Evolutionary conservation across 495 filamentous ascomycete species (phyloP).

Genomic region (Delitschia confertaspora): DNA sequence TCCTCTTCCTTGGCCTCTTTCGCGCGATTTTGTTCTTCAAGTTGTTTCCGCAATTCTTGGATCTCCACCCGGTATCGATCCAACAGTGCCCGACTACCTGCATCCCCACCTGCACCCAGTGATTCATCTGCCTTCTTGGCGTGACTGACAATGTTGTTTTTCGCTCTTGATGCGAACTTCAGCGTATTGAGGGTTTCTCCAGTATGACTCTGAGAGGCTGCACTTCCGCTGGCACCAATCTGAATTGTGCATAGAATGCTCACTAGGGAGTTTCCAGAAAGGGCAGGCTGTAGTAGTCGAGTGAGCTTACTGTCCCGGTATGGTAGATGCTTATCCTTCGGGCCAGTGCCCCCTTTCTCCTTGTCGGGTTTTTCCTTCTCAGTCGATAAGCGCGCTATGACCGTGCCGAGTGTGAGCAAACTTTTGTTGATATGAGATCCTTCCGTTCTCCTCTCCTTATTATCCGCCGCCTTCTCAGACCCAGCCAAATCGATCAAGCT

Average conservation of each 20-base stretch:
- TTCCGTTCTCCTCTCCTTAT: constrained; percentile 87
- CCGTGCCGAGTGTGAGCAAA: constrained; percentile 86
- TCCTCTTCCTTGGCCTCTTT: constrained; percentile 60
- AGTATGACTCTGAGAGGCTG: constrained; percentile 57
- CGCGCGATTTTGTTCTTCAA: constrained; percentile 64
- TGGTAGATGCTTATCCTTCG: constrained; percentile 86
- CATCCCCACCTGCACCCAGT: constrained; percentile 55
- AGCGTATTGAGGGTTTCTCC: constrained; percentile 90
- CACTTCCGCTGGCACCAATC: constrained; percentile 58
- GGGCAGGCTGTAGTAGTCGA: constrained; percentile 78
- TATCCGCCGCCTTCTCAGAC: constrained; percentile 90
- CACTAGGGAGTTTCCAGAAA: constrained; percentile 88
- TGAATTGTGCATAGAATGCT: constrained; percentile 96
- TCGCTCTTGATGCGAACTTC: constrained; percentile 92
- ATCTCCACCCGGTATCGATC: constrained; percentile 96
- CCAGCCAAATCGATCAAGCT: constrained; percentile 95
- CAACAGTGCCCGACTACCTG: constrained; percentile 75
- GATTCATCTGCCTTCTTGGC: constrained; percentile 93
- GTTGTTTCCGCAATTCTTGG: constrained; percentile 64
- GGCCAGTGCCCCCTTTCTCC: constrained; percentile 40
- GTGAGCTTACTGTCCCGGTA: constrained; percentile 97
- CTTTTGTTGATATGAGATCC: constrained; percentile 98
- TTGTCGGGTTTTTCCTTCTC: constrained; percentile 77
- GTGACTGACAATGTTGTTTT: constrained; percentile 96
- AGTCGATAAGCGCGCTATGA: constrained; percentile 79